These are phyloP conservation scores for Komagataella kurtzmanii DNA, from an alignment of 805 yeast species.

Conservation along the genomic window DNA sequence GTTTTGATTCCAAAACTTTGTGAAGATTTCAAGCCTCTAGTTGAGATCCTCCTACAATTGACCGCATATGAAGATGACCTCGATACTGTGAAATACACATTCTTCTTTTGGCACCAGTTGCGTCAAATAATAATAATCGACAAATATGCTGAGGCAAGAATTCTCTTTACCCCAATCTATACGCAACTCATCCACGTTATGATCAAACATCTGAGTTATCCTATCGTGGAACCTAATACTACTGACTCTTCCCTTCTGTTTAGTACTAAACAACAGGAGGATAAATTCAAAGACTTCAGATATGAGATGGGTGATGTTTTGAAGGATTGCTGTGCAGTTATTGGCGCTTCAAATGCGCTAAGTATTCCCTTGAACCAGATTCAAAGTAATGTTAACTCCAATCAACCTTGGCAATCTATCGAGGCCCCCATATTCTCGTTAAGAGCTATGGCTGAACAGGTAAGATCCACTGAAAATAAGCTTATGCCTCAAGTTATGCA, in stretches of 20 bases:
- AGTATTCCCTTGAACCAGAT: slow-evolving; percentile 56
- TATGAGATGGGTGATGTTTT: slow-evolving; percentile 97
- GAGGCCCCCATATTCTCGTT: slow-evolving; percentile 86
- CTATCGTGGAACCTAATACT: slow-evolving; percentile 32
- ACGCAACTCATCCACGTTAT: slow-evolving; percentile 45
- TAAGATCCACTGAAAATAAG: slow-evolving; percentile 46
- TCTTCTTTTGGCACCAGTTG: slow-evolving; percentile 81
- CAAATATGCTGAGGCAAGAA: slow-evolving; percentile 38
- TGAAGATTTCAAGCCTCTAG: slow-evolving; percentile 53
- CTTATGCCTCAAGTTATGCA: slow-evolving; percentile 71
- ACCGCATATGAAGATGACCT: slow-evolving; percentile 69
- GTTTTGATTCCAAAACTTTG: slow-evolving; percentile 69
- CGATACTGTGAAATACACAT: slow-evolving; percentile 82
- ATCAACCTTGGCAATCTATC: slow-evolving; percentile 63
- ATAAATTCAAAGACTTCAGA: slow-evolving; percentile 85
- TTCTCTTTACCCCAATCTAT: slow-evolving; percentile 39
- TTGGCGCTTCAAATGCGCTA: slow-evolving; percentile 64
- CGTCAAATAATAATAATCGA: slow-evolving; percentile 58
- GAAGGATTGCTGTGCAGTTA: slow-evolving; percentile 87
- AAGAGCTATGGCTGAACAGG: slow-evolving; percentile 92
- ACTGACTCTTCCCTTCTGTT: slow-evolving; percentile 36
- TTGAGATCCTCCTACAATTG: slow-evolving; percentile 57
- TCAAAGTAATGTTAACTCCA: slow-evolving; percentile 6
- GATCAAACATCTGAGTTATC: slow-evolving; percentile 64
- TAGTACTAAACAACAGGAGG: slow-evolving; percentile 70